Base-by-base conservation (phyloP, 768 basidiomycete species). In the Nevesoporus exiguus region DNA sequence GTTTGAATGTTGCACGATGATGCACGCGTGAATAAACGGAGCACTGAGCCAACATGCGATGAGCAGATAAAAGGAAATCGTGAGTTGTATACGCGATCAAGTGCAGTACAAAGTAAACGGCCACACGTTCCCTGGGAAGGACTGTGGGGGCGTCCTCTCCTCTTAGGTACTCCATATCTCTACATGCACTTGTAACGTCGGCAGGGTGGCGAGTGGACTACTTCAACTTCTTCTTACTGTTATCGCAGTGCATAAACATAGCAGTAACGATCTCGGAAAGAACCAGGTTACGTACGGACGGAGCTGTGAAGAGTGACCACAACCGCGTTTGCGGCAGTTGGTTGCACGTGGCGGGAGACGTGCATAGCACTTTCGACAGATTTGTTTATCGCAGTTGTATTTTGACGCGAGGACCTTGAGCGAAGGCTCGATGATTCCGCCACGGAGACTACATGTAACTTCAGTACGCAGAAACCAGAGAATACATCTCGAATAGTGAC, bases 291-390 rank as follows among this genome's bases (percentile, higher is more conserved):
- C 90, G 72, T 60, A 93, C 90, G 90, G 91, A 73, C 91, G 86
- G 77, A 95, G 90, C 66, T 92, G 91, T 58, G 85, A 87, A 44
- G 88, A 90, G 74, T 91, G 90, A 19, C 93, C 93, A 69, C 94
- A 96, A 55, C 84, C 81, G 62, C 93, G 83, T 80, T 96, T 96
- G 72, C 96, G 82, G 86, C 97, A 98, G 85, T 99, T 98, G 79
- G 95, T 98, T 34, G 97, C 97, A 72, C 97, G 93, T 50, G 95
- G 96, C 60, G 97, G 96, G 65, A 98, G 96, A 66, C 97, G 96
- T 42, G 97, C 97, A 74, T 98, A 98, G 80, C 97, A 98, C 76
- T 98, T 98, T 75, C 97, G 93, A 84, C 97, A 98, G 67, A 98
- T 98, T 73, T 95, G 92, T 82, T 96, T 96, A 77, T 97, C 93